phyloP scores from a whole-genome alignment of 495 filamentous ascomycete genomes.

The Pseudomonodictys pantanalensis region DNA sequence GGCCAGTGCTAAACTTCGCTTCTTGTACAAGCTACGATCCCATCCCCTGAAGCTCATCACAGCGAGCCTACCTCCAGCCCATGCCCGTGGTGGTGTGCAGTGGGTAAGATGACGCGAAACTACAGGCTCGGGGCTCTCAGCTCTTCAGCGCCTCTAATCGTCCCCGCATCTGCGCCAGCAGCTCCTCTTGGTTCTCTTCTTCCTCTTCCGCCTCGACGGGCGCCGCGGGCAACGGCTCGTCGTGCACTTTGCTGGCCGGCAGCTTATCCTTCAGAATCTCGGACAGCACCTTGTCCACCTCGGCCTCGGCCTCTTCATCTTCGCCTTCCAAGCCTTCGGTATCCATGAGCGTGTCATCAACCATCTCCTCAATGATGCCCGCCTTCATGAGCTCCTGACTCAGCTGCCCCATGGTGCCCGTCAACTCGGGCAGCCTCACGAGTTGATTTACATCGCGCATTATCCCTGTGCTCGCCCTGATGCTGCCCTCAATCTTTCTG shows the following conservation, averaged over 20 bases:
- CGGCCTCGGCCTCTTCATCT: conserved; percentile 81
- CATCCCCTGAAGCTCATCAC: no score
- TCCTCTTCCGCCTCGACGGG: conserved; percentile 67
- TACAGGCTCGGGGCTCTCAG: no score
- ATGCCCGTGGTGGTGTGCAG: no score
- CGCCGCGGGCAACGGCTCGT: conserved; percentile 40
- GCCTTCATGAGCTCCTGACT: conserved; percentile 85
- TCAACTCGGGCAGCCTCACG: conserved; percentile 79
- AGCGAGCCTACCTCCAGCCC: no score
- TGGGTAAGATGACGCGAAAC: no score
- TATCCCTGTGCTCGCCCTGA: conserved; percentile 79
- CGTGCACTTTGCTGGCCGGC: conserved; percentile 56
- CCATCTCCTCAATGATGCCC: conserved; percentile 97
- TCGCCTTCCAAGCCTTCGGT: conserved; percentile 70
- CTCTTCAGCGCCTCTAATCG: conserved; percentile 88
- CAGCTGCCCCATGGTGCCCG: conserved; percentile 85
- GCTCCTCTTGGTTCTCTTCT: conserved; percentile 79
- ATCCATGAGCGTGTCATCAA: conserved; percentile 78
- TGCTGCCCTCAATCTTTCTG: conserved; percentile 92
- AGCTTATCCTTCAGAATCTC: conserved; percentile 84
- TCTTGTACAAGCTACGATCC: no score
- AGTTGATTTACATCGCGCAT: conserved; percentile 96
- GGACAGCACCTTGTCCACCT: conserved; percentile 88
- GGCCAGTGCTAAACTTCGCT: no score
- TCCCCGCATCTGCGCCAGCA: conserved; percentile 90